Base-by-base conservation (phyloP, 345 rosid genomes). In the rapeseed (Brassica napus) region DNA sequence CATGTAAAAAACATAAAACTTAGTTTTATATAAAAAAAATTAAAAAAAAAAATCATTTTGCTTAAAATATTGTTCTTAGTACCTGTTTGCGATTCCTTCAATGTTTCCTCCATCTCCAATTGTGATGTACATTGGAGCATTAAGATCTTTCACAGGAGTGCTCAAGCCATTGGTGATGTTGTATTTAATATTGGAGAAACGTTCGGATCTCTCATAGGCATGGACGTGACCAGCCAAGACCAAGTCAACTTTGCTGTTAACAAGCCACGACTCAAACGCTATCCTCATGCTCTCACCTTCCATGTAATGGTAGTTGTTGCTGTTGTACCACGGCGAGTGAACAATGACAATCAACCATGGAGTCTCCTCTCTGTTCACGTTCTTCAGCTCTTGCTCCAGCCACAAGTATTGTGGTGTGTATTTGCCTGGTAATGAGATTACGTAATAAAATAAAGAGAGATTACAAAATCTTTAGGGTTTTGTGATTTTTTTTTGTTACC, bases 91-190 rank as follows among this genome's bases (percentile, higher is more conserved):
- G 2, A 78, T 71, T 79, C 96, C 96, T 86, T 91, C 96, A 58
- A 85, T 85, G 68, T 91, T 91, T 5, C 96, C 96, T 71, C 93
- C 96, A 73, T 89, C 96, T 1, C 95, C 92, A 0, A 90, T 88
- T 1, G 90, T 90, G 24, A 89, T 76, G 55, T 87, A 87, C 0
- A 89, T 85, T 0, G 91, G 93, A 3, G 93, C 96, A 4, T 85
- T 83, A 30, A 68, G 66, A 30, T 89, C 86, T 18, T 82, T 68
- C 12, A 79, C 74, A 5, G 90, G 96, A 75, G 65, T 61, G 18
- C 86, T 72, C 54, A 79, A 68, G 5, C 87, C 90, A 15, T 81
- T 80, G 8, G 90, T 70, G 3, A 89, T 76, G 57, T 86, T 91
- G 69, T 86, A 88, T 31, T 75, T 77, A 30, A 87, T 31, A 47